Conservation (phyloP, 2,329 filamentous ascomycete genomes). For the Didymella sp. region DNA sequence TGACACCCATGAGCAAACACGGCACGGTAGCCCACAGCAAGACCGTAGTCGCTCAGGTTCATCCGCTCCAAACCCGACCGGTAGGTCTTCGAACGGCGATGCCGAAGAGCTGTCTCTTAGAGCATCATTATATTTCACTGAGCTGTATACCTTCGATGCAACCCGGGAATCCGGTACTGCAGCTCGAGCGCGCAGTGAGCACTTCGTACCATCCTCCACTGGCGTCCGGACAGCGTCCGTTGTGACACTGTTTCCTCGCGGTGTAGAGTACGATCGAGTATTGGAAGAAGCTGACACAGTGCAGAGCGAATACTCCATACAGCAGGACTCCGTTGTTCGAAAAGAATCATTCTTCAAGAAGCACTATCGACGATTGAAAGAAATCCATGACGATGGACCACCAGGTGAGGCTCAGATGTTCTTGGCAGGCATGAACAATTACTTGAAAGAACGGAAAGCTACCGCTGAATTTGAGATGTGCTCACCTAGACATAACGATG, state of each 20-base stretch:
- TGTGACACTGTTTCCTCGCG: background rate
- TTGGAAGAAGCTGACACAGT: background rate
- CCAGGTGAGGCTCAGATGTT: slow-evolving; percentile 38
- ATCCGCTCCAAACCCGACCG: background rate
- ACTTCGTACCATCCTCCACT: background rate
- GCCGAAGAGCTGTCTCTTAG: slow-evolving; percentile 5
- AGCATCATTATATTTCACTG: background rate
- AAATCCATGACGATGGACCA: slow-evolving; percentile 33
- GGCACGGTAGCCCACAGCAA: background rate
- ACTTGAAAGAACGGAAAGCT: slow-evolving; percentile 17
- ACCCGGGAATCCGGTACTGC: background rate
- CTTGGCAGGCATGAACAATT: slow-evolving; percentile 26
- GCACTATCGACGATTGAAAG: slow-evolving; percentile 21
- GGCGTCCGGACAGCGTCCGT: background rate
- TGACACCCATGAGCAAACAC: background rate
- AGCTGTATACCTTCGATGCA: background rate
- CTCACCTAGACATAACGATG: background rate
- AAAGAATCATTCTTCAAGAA: slow-evolving; percentile 4
- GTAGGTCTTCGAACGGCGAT: background rate
- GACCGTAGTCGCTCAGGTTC: background rate
- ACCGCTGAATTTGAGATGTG: background rate
- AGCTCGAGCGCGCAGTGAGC: background rate
- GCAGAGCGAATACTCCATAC: background rate
- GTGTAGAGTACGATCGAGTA: background rate
- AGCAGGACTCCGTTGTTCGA: background rate